Conservation (phyloP, 1,284 basidiomycete species). For the Trametes sp. region DNA sequence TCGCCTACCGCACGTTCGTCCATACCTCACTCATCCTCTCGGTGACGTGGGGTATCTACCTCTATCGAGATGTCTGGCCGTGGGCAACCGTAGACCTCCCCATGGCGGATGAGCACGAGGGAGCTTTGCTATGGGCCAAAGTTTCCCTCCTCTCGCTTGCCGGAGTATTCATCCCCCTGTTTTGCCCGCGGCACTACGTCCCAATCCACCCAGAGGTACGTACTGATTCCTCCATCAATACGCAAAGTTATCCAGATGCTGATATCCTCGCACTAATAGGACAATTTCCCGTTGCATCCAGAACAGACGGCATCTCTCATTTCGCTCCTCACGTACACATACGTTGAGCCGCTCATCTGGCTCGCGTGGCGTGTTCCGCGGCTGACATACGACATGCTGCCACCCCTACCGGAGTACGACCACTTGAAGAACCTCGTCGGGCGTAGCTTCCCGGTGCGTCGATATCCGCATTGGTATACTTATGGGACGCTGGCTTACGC, state of each 20-base stretch:
- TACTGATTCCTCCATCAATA: not conserved
- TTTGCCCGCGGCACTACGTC: slow-evolving; percentile 52
- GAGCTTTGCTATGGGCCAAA: slow-evolving; percentile 44
- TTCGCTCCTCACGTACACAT: slow-evolving; percentile 41
- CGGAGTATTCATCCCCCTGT: slow-evolving; percentile 52
- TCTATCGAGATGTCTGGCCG: slow-evolving; percentile 60
- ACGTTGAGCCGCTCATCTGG: slow-evolving; percentile 43
- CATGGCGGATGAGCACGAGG: slow-evolving; percentile 49
- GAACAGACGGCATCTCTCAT: slow-evolving; percentile 48
- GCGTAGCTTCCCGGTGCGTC: slow-evolving; percentile 42
- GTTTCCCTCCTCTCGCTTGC: slow-evolving; percentile 49
- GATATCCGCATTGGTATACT: not conserved
- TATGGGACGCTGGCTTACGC: not conserved
- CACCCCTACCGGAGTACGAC: slow-evolving; percentile 58
- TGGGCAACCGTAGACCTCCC: slow-evolving; percentile 49
- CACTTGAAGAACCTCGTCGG: slow-evolving; percentile 49
- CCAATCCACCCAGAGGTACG: slow-evolving; percentile 49
- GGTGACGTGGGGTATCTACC: slow-evolving; percentile 47
- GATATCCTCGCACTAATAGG: slow-evolving; percentile 22
- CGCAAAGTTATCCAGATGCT: too few relatives aligned
- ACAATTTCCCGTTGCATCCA: slow-evolving; percentile 38
- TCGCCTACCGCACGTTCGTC: slow-evolving; percentile 11
- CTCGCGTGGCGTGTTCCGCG: slow-evolving; percentile 40
- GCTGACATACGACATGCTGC: slow-evolving; percentile 45
- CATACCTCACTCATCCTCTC: slow-evolving; percentile 24